Evolutionary conservation across 139 green algal genomes (phyloP).

Genomic region (Microglena sp.): DNA sequence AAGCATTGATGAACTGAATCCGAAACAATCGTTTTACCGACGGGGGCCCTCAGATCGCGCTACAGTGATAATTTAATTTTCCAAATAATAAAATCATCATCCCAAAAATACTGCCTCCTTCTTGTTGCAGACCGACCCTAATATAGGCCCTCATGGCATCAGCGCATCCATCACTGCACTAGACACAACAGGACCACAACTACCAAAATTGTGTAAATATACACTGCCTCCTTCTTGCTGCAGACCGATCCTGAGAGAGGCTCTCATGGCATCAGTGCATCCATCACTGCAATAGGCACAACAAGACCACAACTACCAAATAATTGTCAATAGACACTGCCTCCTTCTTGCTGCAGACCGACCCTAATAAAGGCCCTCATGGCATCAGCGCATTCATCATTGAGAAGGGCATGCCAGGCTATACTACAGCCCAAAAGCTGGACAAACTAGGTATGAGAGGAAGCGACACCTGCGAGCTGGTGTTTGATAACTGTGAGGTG

Average conservation of each 20-base stretch:
- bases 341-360: too few species aligned
- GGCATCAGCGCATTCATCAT: constrained; percentile 94
- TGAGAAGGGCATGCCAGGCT: constrained; percentile 81
- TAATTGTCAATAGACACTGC: too few species aligned
- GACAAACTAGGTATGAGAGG: constrained; percentile 94
- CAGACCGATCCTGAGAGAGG: constrained; percentile 57
- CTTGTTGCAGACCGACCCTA: constrained; percentile 75
- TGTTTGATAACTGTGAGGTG: constrained; percentile 85
- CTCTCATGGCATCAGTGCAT: constrained; percentile 83
- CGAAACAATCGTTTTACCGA: too few species aligned
- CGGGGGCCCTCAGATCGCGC: too few species aligned
- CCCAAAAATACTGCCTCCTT: too few species aligned
- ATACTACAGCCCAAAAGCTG: constrained; percentile 86
- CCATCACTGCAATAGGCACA: constrained; percentile 87
- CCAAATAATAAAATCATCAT: too few species aligned
- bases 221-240: too few species aligned
- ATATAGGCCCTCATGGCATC: constrained; percentile 64
- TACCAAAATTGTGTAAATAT: too few species aligned
- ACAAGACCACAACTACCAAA: too few species aligned
- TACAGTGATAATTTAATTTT: too few species aligned
- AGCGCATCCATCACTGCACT: constrained; percentile 85
- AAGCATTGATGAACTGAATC: too few species aligned
- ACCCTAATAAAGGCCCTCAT: constrained; percentile 42
- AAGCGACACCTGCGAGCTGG: constrained; percentile 86
- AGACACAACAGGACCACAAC: too few species aligned